Conservation (phyloP, 345 rosid genomes). For the Salix dunnii region DNA sequence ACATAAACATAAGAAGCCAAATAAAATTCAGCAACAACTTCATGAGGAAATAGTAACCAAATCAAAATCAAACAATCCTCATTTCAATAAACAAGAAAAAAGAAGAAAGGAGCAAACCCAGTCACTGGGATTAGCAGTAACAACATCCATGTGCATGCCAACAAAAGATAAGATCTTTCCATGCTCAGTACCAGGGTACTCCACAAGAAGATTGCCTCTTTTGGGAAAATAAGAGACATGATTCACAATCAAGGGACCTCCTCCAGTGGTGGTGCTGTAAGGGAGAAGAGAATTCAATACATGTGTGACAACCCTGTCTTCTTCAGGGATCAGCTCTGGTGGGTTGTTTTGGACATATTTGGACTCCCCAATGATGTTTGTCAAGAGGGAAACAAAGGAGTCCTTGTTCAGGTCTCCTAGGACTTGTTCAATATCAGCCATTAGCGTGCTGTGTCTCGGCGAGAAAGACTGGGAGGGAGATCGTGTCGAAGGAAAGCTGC, state of each 20-base stretch:
- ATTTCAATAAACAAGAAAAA: background rate
- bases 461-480: background rate
- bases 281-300: constrained; percentile 75
- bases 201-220: constrained; percentile 91
- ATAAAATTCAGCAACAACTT: background rate
- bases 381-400: constrained; percentile 57
- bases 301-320: constrained; percentile 78
- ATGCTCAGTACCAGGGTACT: constrained; percentile 86
- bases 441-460: background rate
- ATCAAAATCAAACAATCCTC: background rate
- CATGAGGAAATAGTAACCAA: background rate
- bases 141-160: constrained; percentile 99
- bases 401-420: constrained; percentile 64
- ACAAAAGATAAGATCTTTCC: constrained; percentile 92
- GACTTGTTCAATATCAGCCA: constrained; percentile 26
- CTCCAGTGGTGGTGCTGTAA: constrained; percentile 70
- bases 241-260: constrained; percentile 71
- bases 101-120: constrained; percentile 54
- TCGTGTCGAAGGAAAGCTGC: too few species aligned
- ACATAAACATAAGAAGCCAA: background rate
- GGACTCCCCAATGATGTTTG: constrained; percentile 79
- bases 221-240: constrained; percentile 68
- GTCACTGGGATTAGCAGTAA: constrained; percentile 87
- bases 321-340: constrained; percentile 85
- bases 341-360: constrained; percentile 85